Evolutionary conservation across 805 yeast genomes (phyloP).

Genomic region (Torulaspora franciscae): DNA sequence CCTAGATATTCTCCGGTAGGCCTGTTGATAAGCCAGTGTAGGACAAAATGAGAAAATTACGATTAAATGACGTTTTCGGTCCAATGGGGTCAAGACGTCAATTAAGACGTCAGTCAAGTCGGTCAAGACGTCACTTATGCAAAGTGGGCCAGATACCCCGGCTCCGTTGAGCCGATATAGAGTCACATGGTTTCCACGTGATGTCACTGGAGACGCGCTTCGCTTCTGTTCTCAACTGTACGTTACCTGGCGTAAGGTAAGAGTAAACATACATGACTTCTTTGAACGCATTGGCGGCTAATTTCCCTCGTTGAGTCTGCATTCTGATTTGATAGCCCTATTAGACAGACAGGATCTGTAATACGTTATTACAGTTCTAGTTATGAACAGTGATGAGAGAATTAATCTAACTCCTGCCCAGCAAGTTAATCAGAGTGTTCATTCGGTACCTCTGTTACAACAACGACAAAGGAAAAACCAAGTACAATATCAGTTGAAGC

Average conservation of each 20-base stretch:
- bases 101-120: too few species aligned
- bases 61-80: background rate
- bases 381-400: conserved; percentile 11
- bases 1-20: too few species aligned
- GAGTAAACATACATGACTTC: background rate
- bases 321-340: too few species aligned
- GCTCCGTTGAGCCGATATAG: background rate
- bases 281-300: conserved; percentile 9
- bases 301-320: conserved; percentile 1
- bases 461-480: conserved; percentile 32
- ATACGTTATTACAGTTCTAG: background rate
- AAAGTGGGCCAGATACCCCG: too few species aligned
- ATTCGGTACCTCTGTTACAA: conserved; percentile 10
- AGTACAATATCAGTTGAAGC: conserved; percentile 46
- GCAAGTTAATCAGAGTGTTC: conserved; percentile 11
- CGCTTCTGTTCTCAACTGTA: background rate
- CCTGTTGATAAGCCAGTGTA: too few species aligned
- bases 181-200: background rate
- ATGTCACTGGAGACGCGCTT: background rate
- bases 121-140: too few species aligned
- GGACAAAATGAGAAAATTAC: background rate
- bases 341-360: too few species aligned
- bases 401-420: conserved; percentile 27
- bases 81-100: background rate
- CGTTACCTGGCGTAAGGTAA: background rate